Percentiles rank a stretch among this genome's conserved stretches.
phyloP scores from a whole-genome alignment of 495 filamentous ascomycete genomes.

The Xylaria curta region DNA sequence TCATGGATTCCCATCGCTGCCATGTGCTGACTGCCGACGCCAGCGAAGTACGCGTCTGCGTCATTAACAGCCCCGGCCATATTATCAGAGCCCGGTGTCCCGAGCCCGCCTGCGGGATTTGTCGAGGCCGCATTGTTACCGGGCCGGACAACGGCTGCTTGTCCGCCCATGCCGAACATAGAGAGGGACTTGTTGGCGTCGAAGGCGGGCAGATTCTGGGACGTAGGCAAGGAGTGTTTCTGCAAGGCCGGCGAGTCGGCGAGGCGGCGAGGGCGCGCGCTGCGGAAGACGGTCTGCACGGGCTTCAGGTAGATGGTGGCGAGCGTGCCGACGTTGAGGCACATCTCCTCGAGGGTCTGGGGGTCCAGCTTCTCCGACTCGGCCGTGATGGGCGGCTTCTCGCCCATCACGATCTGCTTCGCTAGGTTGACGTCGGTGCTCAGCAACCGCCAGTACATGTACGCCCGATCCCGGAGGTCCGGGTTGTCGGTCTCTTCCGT shows the following conservation, averaged over 20 bases:
- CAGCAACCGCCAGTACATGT: constrained; percentile 99
- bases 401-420: constrained; percentile 91
- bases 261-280: constrained; percentile 78
- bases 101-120: constrained; percentile 34
- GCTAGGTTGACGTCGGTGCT: constrained; percentile 91
- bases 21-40: constrained; percentile 73
- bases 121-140: constrained; percentile 19
- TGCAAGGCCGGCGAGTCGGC: constrained; percentile 85
- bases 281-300: constrained; percentile 96
- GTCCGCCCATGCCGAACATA: constrained; percentile 58
- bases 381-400: constrained; percentile 95
- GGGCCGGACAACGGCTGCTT: constrained; percentile 48
- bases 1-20: constrained; percentile 67
- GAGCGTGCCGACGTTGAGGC: constrained; percentile 92
- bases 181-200: constrained; percentile 61
- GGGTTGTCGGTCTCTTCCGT: constrained; percentile 99
- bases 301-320: constrained; percentile 98
- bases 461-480: constrained; percentile 91
- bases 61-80: constrained; percentile 76
- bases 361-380: constrained; percentile 95
- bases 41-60: constrained; percentile 85
- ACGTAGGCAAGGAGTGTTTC: constrained; percentile 61
- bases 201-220: constrained; percentile 49
- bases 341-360: constrained; percentile 93
- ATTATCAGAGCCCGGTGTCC: constrained; percentile 44